A percentile compares a stretch with the other conserved stretches of the same genome.
These are phyloP conservation scores for Backusella liffmaniae DNA, from an alignment of 192 early-diverging fungal species.

Conservation along the genomic window DNA sequence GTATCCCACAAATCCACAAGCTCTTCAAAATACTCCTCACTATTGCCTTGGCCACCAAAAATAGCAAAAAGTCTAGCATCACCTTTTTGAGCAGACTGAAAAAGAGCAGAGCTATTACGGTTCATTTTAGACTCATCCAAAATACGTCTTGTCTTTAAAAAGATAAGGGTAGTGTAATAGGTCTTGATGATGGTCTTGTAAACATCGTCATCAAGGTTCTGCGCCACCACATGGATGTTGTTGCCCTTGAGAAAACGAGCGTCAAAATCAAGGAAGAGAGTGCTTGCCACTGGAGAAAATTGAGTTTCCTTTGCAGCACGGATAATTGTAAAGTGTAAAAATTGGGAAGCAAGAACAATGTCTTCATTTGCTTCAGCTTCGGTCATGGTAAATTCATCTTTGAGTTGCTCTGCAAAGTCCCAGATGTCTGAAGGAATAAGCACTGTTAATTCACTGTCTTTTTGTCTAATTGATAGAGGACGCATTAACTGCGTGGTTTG, in stretches of 20 bases:
- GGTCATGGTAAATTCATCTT: conserved; percentile 64
- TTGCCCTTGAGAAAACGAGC: conserved; percentile 71
- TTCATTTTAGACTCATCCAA: conserved; percentile 35
- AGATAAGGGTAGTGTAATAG: conserved; percentile 73
- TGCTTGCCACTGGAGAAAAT: conserved; percentile 67
- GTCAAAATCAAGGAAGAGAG: conserved; percentile 74
- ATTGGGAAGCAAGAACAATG: conserved; percentile 67
- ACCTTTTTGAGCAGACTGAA: conserved; percentile 60
- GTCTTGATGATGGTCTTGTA: conserved; percentile 66
- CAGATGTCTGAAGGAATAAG: conserved; percentile 81
- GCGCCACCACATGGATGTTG: conserved; percentile 80
- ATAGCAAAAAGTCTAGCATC: conserved; percentile 73
- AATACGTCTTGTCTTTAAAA: conserved; percentile 46
- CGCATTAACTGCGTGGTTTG: conserved; percentile 49
- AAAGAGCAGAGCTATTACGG: conserved; percentile 61
- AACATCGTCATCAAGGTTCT: conserved; percentile 49
- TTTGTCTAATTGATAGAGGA: conserved; percentile 77
- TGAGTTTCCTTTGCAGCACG: conserved; percentile 43
- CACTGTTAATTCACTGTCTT: conserved; percentile 75
- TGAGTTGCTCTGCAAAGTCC: conserved; percentile 83
- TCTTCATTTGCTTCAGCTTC: conserved; percentile 60
- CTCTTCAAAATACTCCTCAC: conserved; percentile 94
- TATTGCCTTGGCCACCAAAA: conserved; percentile 96
- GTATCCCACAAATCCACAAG: conserved; percentile 75
- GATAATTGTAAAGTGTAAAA: conserved; percentile 64